Evolutionary conservation across 306 rosid species (phyloP).

Genomic region (Cicer cuneatum): DNA sequence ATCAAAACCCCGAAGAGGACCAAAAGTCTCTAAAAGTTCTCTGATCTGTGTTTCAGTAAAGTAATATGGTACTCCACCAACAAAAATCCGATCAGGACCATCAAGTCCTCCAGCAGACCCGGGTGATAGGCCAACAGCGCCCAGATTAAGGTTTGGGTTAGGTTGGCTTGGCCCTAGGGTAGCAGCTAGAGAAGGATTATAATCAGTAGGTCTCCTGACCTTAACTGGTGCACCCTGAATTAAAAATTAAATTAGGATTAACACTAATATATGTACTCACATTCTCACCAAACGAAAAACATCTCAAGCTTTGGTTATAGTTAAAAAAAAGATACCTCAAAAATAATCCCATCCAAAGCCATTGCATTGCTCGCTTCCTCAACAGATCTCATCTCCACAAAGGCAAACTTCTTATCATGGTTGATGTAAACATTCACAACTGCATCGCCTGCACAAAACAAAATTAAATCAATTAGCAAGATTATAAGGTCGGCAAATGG

Average conservation of each 20-base stretch:
- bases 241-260: conserved; percentile 21
- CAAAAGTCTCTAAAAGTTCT: conserved; percentile 95
- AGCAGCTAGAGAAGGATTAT: conserved; percentile 97
- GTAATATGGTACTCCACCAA: conserved; percentile 97
- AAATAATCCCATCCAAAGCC: conserved; percentile 98
- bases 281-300: neutral
- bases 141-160: conserved; percentile 85
- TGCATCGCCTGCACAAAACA: conserved; percentile 80
- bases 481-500: neutral
- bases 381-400: conserved; percentile 99
- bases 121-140: conserved; percentile 93
- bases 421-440: conserved; percentile 97
- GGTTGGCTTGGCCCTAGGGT: conserved; percentile 99
- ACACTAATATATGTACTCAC: neutral
- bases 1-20: conserved; percentile 97
- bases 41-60: conserved; percentile 94
- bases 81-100: conserved; percentile 99
- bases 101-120: conserved; percentile 99
- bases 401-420: conserved; percentile 98
- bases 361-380: conserved; percentile 99
- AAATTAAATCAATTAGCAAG: conserved; percentile 18
- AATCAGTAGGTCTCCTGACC: conserved; percentile 98
- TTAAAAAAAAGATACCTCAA: conserved; percentile 62
- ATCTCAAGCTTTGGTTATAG: neutral
- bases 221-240: conserved; percentile 96